Evolutionary conservation across 176 grass and related monocot species (phyloP), one percentile per base, ranked within the genome.

Genomic region (Metroxylon sagu): DNA sequence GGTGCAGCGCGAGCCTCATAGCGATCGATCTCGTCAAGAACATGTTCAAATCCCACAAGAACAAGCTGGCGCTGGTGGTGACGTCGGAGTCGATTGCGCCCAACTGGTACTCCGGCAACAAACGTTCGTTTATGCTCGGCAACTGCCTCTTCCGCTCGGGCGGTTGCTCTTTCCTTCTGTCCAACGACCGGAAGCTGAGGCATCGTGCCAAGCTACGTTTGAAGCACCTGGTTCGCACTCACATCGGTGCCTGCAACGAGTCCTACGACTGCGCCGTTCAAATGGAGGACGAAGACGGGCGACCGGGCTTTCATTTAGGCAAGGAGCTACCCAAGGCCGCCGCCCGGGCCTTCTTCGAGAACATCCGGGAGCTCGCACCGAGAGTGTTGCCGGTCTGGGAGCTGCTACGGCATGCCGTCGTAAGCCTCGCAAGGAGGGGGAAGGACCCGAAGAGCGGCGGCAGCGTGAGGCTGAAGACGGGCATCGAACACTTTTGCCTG

Each of bases 71-170:
- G 7, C 70, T 95, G 52, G 79, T 89, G 59, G 70, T 95, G 73
- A 83, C 85, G 31, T 95, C 90, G 25, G 90, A 89, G 78, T 95
- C 85, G 14, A 89, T 89, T 64, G 85, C 85, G 5, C 90, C 85
- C 25, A 95, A 95, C 77, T 95, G 90, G 90, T 95, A 95, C 75
- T 77, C 82, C 2, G 90, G 85, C 26, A 89, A 83, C 73, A 78
- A 70, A 67, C 70, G 80, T 0, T 86, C 85, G 21, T 86, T 95
- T 79, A 89, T 95, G 90, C 79, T 95, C 2, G 90, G 85, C 6
- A 95, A 95, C 76, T 95, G 90, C 79, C 85, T 95, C 25, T 95
- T 95, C 73, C 90, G 90, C 60, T 95, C 90, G 16, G 90, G 90
- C 65, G 90, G 90, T n/a, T 89, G 90, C 80, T 76, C 79, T 19